Evolutionary conservation across 2,329 filamentous ascomycete species (phyloP), one percentile per base, ranked within the genome.

Genomic region (Plenodomus lindquistii): DNA sequence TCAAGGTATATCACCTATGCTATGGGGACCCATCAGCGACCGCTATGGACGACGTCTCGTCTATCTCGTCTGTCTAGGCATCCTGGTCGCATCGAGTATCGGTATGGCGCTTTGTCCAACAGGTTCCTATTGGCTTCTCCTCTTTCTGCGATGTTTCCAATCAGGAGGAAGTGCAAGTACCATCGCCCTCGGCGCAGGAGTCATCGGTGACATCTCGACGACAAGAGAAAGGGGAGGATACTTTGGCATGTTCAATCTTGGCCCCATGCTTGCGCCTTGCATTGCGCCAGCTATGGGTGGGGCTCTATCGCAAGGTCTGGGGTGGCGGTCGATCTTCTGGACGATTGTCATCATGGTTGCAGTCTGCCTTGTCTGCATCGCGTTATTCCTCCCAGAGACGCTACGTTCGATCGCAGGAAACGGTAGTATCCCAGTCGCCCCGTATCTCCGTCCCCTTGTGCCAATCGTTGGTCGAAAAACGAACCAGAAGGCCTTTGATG

Each of bases 201-300:
- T 91, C 1, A 81, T 92, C 13, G 85, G 86, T 0, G 89, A 94
- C 60, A 79, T 91, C 4, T 80, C 85, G 0, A 84, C 86, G 0
- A 84, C 81, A 38, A 79, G 82, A 0, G 87, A 93, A 67, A 77
- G 89, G 58, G 89, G 89, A 2, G 82, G 80, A 46, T 92, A 88
- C 63, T 86, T 92, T 63, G 75, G 87, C 83, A 42, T 80, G 85
- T 50, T 82, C 86, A 17, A 81, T 79, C 24, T 78, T 77, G 3
- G 84, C 81, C 15, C 63, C 0, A 66, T 67, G 65, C 52, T 67
- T 15, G 55, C 65, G 10, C 52, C 67, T 9, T 56, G 60, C 41
- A 63, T 68, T 13, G 66, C 60, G 2, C 69, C 70, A 15, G 62
- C 66, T 1, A 56, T 71, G 8, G 70, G 71, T 19, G 71, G 71